Conservation (phyloP, 352 stramenopile species). For the Labyrinthula sp. region DNA sequence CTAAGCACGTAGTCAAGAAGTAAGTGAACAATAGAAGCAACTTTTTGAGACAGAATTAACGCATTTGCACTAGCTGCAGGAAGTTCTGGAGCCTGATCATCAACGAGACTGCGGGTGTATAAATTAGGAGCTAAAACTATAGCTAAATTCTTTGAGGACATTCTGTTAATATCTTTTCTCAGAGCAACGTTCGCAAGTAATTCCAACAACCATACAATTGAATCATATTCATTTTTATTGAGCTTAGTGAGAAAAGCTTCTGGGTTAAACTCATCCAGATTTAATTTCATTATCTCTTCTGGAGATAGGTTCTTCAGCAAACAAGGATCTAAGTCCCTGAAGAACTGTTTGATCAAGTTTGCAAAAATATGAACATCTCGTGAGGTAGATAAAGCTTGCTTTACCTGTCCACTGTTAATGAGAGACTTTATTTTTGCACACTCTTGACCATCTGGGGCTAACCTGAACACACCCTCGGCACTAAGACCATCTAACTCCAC, state of each 20-base stretch:
- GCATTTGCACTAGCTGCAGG: too few species aligned
- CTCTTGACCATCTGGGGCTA: slow-evolving; percentile 46
- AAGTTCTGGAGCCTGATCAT: too few species aligned
- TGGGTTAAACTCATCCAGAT: slow-evolving; percentile 34
- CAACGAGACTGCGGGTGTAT: too few species aligned
- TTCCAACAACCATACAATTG: slow-evolving; percentile 51
- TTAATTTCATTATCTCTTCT: slow-evolving; percentile 35
- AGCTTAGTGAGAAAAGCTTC: slow-evolving; percentile 36
- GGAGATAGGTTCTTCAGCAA: slow-evolving; percentile 47
- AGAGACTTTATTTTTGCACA: slow-evolving; percentile 42
- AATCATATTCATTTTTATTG: slow-evolving; percentile 36
- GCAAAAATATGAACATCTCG: slow-evolving; percentile 50
- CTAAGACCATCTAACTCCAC: slow-evolving; percentile 37
- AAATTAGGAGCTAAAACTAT: slow-evolving; percentile 56
- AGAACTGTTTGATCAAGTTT: slow-evolving; percentile 60
- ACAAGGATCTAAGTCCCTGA: slow-evolving; percentile 49
- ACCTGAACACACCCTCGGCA: slow-evolving; percentile 49
- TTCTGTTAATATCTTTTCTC: slow-evolving; percentile 47
- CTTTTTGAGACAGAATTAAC: too few species aligned
- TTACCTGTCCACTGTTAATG: slow-evolving; percentile 48
- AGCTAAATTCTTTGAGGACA: slow-evolving; percentile 52
- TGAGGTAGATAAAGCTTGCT: slow-evolving; percentile 34
- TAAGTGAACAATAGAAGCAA: too few species aligned
- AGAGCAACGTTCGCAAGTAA: slow-evolving; percentile 43
- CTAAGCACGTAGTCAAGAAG: too few species aligned